These are phyloP conservation scores for Eremochloa ophiuroides DNA, from an alignment of 176 grass and related monocot genomes.

Conservation along the genomic window DNA sequence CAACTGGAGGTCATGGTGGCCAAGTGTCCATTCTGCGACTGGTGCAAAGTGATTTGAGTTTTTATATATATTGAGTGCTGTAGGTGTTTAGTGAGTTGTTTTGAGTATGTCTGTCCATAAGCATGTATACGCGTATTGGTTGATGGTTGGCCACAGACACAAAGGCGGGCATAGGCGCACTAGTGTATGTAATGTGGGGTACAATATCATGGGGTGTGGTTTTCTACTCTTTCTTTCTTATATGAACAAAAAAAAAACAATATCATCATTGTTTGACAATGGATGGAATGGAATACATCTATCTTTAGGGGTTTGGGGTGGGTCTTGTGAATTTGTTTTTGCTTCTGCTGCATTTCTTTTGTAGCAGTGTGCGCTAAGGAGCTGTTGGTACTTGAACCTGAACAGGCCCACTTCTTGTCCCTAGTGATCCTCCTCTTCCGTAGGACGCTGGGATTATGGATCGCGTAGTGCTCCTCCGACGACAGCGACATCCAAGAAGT, in stretches of 20 bases:
- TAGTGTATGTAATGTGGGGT: not conserved
- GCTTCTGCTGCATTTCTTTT: not conserved
- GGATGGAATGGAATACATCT: not conserved
- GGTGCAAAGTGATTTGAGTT: conserved; percentile 2
- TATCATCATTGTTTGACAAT: not conserved
- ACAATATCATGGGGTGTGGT: not conserved
- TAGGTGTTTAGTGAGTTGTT: not conserved
- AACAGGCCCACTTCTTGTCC: too few relatives aligned
- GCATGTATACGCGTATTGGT: conserved; percentile 14
- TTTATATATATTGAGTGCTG: not conserved
- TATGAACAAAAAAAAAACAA: not conserved
- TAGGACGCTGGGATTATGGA: not conserved
- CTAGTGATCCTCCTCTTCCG: not conserved
- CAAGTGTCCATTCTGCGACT: conserved; percentile 27
- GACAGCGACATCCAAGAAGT: not conserved
- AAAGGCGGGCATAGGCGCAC: not conserved
- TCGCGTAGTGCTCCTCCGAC: not conserved
- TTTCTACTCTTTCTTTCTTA: not conserved
- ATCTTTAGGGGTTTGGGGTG: not conserved
- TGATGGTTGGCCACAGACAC: conserved; percentile 2
- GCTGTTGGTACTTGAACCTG: too few relatives aligned
- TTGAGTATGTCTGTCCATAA: conserved; percentile 2
- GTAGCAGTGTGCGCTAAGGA: too few relatives aligned
- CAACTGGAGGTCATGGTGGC: conserved; percentile 40
- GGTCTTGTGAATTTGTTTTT: not conserved